phyloP scores from a whole-genome alignment of 306 rosid species.

The Begonia peltatifolia region DNA sequence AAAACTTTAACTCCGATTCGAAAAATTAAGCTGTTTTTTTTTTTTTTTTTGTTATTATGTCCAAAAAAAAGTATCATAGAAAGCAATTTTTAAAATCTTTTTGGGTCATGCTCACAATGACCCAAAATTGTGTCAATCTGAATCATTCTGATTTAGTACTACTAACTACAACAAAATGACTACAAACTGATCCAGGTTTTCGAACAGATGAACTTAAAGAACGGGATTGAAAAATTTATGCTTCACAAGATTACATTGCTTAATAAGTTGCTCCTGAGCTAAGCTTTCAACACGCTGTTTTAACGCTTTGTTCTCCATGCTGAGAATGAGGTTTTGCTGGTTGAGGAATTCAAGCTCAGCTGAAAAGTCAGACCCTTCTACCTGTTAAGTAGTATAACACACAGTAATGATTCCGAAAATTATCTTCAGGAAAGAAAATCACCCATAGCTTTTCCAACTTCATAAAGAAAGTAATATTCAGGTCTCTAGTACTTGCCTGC shows the following conservation, averaged over 20 bases:
- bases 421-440: no score
- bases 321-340: slow-evolving; percentile 55
- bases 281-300: slow-evolving; percentile 51
- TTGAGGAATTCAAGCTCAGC: slow-evolving; percentile 66
- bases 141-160: background rate
- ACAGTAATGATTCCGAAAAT: no score
- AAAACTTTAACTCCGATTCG: background rate
- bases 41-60: no score
- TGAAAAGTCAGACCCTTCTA: slow-evolving; percentile 54
- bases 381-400: slow-evolving; percentile 14
- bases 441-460: slow-evolving; percentile 5
- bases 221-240: background rate
- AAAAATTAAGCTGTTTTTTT: background rate
- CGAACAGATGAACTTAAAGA: background rate
- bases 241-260: slow-evolving; percentile 40
- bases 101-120: no score
- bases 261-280: slow-evolving; percentile 63
- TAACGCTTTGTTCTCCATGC: slow-evolving; percentile 72
- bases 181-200: background rate
- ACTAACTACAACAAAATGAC: background rate
- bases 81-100: no score
- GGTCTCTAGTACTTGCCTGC: slow-evolving; percentile 25
- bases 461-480: background rate
- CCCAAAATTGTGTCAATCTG: background rate
- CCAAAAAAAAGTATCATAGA: no score